These are phyloP conservation scores for Fusarium stilboides DNA, from an alignment of 2,329 filamentous ascomycete genomes.

Conservation along the genomic window DNA sequence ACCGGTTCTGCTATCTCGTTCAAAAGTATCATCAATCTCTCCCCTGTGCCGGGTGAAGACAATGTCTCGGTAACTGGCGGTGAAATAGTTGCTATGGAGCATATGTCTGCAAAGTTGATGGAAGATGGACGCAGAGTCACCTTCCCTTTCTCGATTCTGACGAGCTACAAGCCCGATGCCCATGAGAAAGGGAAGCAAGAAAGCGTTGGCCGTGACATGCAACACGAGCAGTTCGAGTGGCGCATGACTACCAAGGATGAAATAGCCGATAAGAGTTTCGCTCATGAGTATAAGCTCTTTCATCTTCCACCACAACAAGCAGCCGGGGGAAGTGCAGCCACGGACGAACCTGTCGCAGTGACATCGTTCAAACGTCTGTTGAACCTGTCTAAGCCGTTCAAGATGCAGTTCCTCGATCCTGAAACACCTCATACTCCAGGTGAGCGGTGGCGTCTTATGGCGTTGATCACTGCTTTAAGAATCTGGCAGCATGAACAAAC, in stretches of 20 bases:
- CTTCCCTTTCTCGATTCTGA: too few relatives aligned
- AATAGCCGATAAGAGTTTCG: constrained; percentile 3
- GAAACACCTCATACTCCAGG: not conserved
- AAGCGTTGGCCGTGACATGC: too few relatives aligned
- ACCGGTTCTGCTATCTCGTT: too few relatives aligned
- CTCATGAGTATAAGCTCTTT: constrained; percentile 1
- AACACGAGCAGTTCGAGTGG: not conserved
- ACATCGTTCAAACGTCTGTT: not conserved
- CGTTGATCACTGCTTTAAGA: not conserved
- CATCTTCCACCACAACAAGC: not conserved
- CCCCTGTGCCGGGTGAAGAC: too few relatives aligned
- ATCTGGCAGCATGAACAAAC: not conserved
- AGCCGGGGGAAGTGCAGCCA: too few relatives aligned
- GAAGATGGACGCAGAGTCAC: too few relatives aligned
- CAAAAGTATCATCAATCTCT: too few relatives aligned
- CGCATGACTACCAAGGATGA: not conserved
- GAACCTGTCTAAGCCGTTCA: not conserved
- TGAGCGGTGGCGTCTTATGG: not conserved
- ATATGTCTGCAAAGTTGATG: too few relatives aligned
- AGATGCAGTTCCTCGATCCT: not conserved
- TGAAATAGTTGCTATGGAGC: too few relatives aligned
- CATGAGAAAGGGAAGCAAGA: too few relatives aligned
- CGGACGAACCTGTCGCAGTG: not conserved
- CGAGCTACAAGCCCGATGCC: too few relatives aligned
- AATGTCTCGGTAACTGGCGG: too few relatives aligned